These are phyloP conservation scores for Ceratopteris richardii DNA, from an alignment of 75 land plant species.

Conservation along the genomic window DNA sequence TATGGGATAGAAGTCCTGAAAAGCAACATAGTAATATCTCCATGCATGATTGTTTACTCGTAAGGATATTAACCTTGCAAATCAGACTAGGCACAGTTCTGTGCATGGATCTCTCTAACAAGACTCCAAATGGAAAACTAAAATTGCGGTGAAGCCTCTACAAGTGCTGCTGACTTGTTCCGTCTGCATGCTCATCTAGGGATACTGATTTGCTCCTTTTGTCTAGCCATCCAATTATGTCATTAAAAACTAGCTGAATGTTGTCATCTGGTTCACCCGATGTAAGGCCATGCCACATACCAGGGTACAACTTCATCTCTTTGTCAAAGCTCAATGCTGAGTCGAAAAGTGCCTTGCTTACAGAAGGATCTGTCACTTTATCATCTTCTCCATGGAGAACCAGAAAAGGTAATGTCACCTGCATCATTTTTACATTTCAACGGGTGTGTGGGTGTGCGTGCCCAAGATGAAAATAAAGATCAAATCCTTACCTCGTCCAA, in stretches of 20 bases:
- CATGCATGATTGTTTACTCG: too few species aligned
- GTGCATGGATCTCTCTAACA: too few species aligned
- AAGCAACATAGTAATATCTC: too few species aligned
- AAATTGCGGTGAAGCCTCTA: too few species aligned
- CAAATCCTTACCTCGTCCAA: conserved; percentile 43
- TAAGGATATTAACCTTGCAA: too few species aligned
- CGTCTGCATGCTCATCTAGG: too few species aligned
- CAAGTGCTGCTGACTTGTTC: too few species aligned
- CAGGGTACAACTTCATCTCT: conserved; percentile 65
- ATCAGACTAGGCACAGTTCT: too few species aligned
- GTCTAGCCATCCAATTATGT: conserved; percentile 70
- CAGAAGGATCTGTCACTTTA: conserved; percentile 65
- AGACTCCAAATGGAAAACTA: too few species aligned
- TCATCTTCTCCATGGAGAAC: conserved; percentile 76
- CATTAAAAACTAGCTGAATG: conserved; percentile 54
- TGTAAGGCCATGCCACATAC: conserved; percentile 84
- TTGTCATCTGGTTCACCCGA: conserved; percentile 67
- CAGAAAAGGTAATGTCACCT: conserved; percentile 71
- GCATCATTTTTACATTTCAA: neutral
- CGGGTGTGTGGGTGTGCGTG: conserved; percentile 1
- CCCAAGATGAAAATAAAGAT: neutral
- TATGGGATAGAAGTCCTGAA: too few species aligned
- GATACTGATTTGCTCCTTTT: too few species aligned
- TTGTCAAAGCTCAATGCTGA: conserved; percentile 68
- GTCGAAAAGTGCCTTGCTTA: conserved; percentile 49